A percentile compares a stretch with the other conserved stretches of the same genome.
Conservation (phyloP, 2,329 filamentous ascomycete genomes). For the Neocucurbitaria cava region DNA sequence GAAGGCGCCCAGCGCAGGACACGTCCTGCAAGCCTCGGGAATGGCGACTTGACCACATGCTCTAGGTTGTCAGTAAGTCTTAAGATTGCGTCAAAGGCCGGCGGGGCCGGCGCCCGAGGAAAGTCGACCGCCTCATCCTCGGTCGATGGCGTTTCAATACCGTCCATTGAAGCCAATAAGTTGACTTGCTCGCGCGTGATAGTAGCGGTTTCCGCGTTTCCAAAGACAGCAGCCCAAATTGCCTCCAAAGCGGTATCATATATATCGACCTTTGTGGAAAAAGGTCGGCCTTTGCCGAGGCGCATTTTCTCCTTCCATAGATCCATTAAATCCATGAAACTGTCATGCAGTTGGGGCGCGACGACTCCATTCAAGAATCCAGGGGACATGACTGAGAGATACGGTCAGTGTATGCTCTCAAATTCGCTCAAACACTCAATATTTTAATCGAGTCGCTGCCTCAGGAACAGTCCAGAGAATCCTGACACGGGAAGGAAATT, state of each 20-base stretch:
- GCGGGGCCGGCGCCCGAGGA: constrained; percentile 1
- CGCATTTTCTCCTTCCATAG: constrained; percentile 46
- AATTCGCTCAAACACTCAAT: neutral
- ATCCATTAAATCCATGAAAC: constrained; percentile 37
- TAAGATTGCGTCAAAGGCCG: constrained; percentile 12
- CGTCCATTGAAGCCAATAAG: constrained; percentile 2
- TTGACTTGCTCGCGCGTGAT: constrained; percentile 14
- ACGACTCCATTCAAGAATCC: constrained; percentile 45
- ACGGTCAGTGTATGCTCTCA: neutral
- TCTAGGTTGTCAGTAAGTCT: constrained; percentile 13
- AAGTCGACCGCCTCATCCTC: constrained; percentile 7
- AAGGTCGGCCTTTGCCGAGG: constrained; percentile 42
- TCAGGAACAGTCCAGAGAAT: neutral
- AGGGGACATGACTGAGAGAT: constrained; percentile 41
- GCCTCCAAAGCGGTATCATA: constrained; percentile 24
- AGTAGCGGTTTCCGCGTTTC: constrained; percentile 7
- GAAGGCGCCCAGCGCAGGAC: neutral
- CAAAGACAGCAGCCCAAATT: constrained; percentile 20
- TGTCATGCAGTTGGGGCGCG: constrained; percentile 45
- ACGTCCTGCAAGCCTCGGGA: constrained; percentile 1
- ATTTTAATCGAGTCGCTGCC: neutral
- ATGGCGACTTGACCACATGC: constrained; percentile 4
- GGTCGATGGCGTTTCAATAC: neutral
- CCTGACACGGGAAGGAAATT: neutral
- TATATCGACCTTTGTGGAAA: constrained; percentile 41